phyloP scores from a whole-genome alignment of 352 stramenopile genomes.

The Phytophthora uliginosa region DNA sequence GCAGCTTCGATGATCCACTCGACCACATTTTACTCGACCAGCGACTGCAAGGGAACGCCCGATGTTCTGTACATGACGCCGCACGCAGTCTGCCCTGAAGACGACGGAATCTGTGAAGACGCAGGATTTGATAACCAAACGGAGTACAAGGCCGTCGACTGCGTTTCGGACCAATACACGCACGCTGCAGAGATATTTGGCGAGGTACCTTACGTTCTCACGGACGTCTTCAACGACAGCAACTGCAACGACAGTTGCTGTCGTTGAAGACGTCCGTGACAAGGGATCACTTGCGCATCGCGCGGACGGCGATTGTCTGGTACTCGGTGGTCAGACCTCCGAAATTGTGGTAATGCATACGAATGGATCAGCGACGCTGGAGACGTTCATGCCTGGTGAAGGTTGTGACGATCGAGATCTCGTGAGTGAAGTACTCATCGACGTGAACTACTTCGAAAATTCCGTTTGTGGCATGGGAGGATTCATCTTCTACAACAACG shows the following conservation, averaged over 20 bases:
- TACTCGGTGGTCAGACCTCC: neutral
- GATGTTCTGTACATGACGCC: constrained; percentile 3
- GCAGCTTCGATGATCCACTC: neutral
- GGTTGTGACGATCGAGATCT: neutral
- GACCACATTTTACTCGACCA: neutral
- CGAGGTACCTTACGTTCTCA: neutral
- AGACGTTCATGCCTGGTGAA: neutral
- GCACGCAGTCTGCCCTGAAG: neutral
- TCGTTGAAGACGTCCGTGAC: too few species aligned
- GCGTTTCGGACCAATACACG: constrained; percentile 1
- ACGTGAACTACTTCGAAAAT: neutral
- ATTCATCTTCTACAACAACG: constrained; percentile 1
- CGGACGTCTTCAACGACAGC: constrained; percentile 1
- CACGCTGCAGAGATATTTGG: neutral
- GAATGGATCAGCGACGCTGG: constrained; percentile 1
- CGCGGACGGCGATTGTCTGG: neutral
- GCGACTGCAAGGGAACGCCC: neutral
- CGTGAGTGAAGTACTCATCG: neutral
- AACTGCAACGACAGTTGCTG: too few species aligned
- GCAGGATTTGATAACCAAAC: constrained; percentile 1
- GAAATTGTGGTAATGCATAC: neutral
- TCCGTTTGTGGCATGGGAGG: neutral
- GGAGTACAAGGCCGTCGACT: neutral
- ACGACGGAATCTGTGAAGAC: neutral
- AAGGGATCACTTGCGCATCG: neutral